Evolutionary conservation across 164 flowering plant genomes (phyloP).

Genomic region (Nelumbo lutea): DNA sequence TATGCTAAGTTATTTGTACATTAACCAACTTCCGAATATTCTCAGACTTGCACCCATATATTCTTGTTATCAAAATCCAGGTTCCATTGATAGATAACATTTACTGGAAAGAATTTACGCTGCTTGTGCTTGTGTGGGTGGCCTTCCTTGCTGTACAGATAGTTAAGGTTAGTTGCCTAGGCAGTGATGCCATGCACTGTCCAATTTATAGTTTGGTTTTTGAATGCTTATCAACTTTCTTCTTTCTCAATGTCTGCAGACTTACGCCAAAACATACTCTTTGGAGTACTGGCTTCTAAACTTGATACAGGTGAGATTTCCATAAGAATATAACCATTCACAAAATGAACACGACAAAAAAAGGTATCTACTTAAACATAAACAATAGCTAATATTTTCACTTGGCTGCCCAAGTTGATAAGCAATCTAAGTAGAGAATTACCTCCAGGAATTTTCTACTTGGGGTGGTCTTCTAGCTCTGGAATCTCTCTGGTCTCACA

Average conservation of each 20-base stretch:
- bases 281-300: slow-evolving; percentile 31
- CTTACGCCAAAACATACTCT: slow-evolving; percentile 35
- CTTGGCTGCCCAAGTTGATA: too few species aligned
- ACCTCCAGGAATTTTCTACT: too few species aligned
- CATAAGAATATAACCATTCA: neutral
- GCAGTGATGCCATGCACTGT: neutral
- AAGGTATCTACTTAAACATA: too few species aligned
- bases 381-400: too few species aligned
- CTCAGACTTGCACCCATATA: neutral
- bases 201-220: neutral
- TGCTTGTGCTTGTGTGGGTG: slow-evolving; percentile 64
- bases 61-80: slow-evolving; percentile 24
- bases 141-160: slow-evolving; percentile 62
- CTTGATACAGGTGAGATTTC: slow-evolving; percentile 24
- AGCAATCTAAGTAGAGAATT: too few species aligned
- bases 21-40: neutral
- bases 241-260: slow-evolving; percentile 24
- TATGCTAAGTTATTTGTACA: neutral
- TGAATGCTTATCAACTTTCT: neutral
- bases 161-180: slow-evolving; percentile 36
- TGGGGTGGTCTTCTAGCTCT: too few species aligned
- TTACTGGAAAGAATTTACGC: slow-evolving; percentile 50
- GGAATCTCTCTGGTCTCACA: too few species aligned
- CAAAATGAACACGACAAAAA: too few species aligned
- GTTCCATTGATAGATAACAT: slow-evolving; percentile 45